Base-by-base conservation (phyloP, 2,329 filamentous ascomycete species). In the Pseudopyricularia cyperi region DNA sequence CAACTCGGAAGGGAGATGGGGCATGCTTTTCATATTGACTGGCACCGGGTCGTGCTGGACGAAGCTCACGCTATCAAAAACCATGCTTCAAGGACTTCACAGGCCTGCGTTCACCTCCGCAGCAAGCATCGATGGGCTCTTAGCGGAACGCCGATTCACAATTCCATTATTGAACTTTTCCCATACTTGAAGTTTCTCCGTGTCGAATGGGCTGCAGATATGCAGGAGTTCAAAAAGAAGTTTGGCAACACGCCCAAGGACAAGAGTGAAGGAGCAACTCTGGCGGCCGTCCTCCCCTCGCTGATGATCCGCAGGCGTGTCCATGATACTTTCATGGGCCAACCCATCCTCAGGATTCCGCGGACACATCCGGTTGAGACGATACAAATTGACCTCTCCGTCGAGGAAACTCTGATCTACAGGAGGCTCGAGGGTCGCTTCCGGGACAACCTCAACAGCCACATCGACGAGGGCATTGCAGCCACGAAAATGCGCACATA, bases 61-160 rank as follows among this genome's bases (percentile, higher is more conserved):
- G 79, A 82, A 57, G 76, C 72, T 0, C 77, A 81, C 49, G 57
- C 57, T 0, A 78, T 82, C 54, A 80, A 80, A 55, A 80, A 78
- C 30, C 62, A 69, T 6, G 52, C 52, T 0, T 60, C 63, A 0
- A 52, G 56, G 8, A 62, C 59, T 1, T 64, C 60, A 17, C 63
- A 58, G 22, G 52, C 52, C 0, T 58, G 55, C 46, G 19, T 32
- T 6, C 26, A 52, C 3, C 55, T 71, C 0, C 30, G 15, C 0
- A 57, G 61, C 4, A 67, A 65, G 28, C 60, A 63, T 39, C 59
- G 61, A 2, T 71, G 68, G 66, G 61, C 59, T 0, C 33, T 71
- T 17, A 66, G 53, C 11, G 68, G 63, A 2, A 71, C 68, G 0
- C 68, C 68, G 0, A 48, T 70, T 0, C 53, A 63, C 2, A 71